These are phyloP conservation scores for Amniculicola lignicola DNA, from an alignment of 495 filamentous ascomycete species.

Conservation along the genomic window DNA sequence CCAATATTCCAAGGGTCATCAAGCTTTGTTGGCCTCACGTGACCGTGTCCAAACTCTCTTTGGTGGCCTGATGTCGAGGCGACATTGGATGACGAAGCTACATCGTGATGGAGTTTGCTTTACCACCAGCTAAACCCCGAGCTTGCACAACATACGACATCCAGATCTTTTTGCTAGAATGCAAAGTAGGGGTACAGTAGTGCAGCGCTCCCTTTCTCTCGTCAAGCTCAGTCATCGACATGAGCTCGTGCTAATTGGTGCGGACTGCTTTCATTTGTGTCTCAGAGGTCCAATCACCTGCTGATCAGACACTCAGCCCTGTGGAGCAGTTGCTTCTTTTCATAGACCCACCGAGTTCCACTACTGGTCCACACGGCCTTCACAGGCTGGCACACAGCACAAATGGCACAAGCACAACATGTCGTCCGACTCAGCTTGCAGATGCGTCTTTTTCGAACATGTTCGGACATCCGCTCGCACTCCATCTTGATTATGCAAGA, in stretches of 20 bases:
- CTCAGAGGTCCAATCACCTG: slow-evolving; percentile 5
- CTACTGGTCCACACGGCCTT: slow-evolving; percentile 4
- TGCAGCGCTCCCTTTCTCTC: too few relatives aligned
- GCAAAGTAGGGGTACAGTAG: too few relatives aligned
- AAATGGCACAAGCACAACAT: slow-evolving; percentile 6
- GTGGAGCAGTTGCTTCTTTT: slow-evolving; percentile 16
- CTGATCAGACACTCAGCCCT: slow-evolving; percentile 10
- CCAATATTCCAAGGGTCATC: neutral
- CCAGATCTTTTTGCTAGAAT: too few relatives aligned
- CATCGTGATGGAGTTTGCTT: neutral
- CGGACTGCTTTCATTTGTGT: neutral
- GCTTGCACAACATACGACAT: too few relatives aligned
- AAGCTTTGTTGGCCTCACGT: neutral
- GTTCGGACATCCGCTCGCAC: neutral
- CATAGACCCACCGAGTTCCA: slow-evolving; percentile 20
- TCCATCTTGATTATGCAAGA: neutral
- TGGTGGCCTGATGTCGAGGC: neutral
- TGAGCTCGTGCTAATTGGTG: neutral
- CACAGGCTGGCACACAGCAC: slow-evolving; percentile 3
- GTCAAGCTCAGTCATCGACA: too few relatives aligned
- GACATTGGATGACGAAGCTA: neutral
- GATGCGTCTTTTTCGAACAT: slow-evolving; percentile 1
- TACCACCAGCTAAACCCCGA: neutral
- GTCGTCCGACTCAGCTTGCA: slow-evolving; percentile 1
- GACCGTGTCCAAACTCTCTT: neutral